These are phyloP conservation scores for Primulina eburnea DNA, from an alignment of 257 asterid species.

Conservation along the genomic window DNA sequence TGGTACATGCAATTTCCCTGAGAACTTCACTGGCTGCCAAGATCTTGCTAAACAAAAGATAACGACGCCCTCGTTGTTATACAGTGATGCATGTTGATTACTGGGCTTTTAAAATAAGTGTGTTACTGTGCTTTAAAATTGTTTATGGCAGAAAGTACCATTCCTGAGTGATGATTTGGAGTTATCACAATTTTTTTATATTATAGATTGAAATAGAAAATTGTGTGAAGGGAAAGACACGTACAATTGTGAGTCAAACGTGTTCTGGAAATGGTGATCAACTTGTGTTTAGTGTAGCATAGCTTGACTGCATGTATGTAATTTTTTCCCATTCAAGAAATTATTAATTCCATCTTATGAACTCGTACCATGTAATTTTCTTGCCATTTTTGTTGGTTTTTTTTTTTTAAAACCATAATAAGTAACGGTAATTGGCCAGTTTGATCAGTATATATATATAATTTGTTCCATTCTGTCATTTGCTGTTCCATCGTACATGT, in stretches of 20 bases:
- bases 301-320: constrained; percentile 22
- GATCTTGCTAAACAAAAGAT: constrained; percentile 98
- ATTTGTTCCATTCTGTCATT: too few relatives aligned
- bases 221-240: constrained; percentile 95
- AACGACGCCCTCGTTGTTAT: too few relatives aligned
- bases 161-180: constrained; percentile 71
- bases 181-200: constrained; percentile 8
- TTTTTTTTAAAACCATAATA: too few relatives aligned
- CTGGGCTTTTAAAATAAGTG: background rate
- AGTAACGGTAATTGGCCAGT: too few relatives aligned
- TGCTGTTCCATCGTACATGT: too few relatives aligned
- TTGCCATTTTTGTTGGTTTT: too few relatives aligned
- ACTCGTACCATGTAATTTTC: background rate
- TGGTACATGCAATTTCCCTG: constrained; percentile 98
- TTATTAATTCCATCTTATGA: background rate
- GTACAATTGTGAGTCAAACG: constrained; percentile 93
- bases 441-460: too few relatives aligned
- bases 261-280: constrained; percentile 93
- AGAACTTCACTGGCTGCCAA: constrained; percentile 99
- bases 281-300: constrained; percentile 16
- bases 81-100: too few relatives aligned
- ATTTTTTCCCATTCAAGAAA: constrained; percentile 27
- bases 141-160: constrained; percentile 75
- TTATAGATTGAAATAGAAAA: too few relatives aligned
- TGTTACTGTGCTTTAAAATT: background rate